Percentiles rank a stretch among this genome's conserved stretches.
These are phyloP conservation scores for Cystofilobasidium capitatum DNA, from an alignment of 768 basidiomycete genomes.

Conservation along the genomic window DNA sequence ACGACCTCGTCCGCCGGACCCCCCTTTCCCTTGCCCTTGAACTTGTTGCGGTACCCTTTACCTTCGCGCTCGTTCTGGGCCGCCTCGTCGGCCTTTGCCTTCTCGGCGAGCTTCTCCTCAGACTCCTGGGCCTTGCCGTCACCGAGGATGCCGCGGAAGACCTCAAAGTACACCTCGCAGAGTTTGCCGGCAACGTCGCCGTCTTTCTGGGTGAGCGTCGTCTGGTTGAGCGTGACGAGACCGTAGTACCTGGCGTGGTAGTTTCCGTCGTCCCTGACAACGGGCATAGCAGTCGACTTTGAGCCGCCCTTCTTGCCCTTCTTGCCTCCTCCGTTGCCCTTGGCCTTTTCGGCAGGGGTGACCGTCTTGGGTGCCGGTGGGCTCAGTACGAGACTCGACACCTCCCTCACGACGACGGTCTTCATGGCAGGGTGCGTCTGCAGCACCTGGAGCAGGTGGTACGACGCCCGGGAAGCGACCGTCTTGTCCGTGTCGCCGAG, in stretches of 20 bases:
- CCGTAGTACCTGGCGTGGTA: conserved; percentile 80
- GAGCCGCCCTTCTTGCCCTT: conserved; percentile 36
- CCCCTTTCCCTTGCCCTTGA: conserved; percentile 36
- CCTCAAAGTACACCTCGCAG: conserved; percentile 84
- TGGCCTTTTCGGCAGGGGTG: conserved; percentile 38
- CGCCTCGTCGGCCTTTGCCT: conserved; percentile 30
- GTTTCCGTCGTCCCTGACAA: conserved; percentile 36
- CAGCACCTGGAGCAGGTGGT: conserved; percentile 77
- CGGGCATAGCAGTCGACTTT: conserved; percentile 24
- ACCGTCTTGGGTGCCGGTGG: conserved; percentile 43
- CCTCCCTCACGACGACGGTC: conserved; percentile 72
- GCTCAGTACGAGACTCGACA: conserved; percentile 65
- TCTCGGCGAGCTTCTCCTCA: conserved; percentile 23
- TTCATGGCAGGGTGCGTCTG: conserved; percentile 94
- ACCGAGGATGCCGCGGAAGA: conserved; percentile 80
- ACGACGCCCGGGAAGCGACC: conserved; percentile 79
- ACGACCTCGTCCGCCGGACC: conserved; percentile 53
- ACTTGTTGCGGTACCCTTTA: conserved; percentile 29
- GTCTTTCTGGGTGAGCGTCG: conserved; percentile 59
- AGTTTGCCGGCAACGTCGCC: conserved; percentile 63
- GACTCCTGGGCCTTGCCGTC: conserved; percentile 41
- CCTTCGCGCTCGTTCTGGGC: conserved; percentile 35
- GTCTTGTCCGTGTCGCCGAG: conserved; percentile 82
- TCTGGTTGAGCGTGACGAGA: conserved; percentile 87
- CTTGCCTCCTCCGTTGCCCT: conserved; percentile 21